These are phyloP conservation scores for Cystobasidium onofrii DNA, from an alignment of 768 basidiomycete genomes.

Conservation along the genomic window DNA sequence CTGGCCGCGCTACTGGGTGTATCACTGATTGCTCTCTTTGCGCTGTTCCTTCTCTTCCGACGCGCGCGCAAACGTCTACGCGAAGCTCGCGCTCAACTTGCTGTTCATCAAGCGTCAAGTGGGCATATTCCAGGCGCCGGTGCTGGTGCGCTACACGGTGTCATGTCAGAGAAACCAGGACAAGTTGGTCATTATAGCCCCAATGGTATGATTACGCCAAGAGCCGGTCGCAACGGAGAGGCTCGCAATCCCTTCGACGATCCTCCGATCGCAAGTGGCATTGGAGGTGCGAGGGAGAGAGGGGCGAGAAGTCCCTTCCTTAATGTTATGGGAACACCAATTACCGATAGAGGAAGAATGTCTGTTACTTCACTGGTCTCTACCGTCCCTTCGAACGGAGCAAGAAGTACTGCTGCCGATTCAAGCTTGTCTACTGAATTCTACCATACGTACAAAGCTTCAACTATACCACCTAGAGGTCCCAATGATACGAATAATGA, in stretches of 20 bases:
- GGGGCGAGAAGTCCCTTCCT: neutral
- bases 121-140: neutral
- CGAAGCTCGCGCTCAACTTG: neutral
- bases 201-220: neutral
- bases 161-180: slow-evolving; percentile 2
- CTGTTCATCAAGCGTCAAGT: neutral
- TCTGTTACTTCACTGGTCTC: slow-evolving; percentile 7
- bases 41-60: neutral
- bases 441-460: slow-evolving; percentile 12
- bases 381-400: neutral
- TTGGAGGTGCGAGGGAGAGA: neutral
- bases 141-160: neutral
- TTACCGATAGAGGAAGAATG: neutral
- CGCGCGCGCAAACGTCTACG: neutral
- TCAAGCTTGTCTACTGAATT: slow-evolving; percentile 13
- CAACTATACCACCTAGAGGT: neutral
- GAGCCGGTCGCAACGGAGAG: neutral
- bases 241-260: slow-evolving; percentile 4
- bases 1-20: neutral
- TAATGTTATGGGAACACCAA: neutral
- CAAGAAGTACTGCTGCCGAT: neutral
- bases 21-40: neutral
- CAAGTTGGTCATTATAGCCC: neutral
- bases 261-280: no score
- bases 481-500: neutral